Evolutionary conservation across 495 filamentous ascomycete species (phyloP), one percentile per base, ranked within the genome.

Genomic region (Amphirosellinia nigrospora): DNA sequence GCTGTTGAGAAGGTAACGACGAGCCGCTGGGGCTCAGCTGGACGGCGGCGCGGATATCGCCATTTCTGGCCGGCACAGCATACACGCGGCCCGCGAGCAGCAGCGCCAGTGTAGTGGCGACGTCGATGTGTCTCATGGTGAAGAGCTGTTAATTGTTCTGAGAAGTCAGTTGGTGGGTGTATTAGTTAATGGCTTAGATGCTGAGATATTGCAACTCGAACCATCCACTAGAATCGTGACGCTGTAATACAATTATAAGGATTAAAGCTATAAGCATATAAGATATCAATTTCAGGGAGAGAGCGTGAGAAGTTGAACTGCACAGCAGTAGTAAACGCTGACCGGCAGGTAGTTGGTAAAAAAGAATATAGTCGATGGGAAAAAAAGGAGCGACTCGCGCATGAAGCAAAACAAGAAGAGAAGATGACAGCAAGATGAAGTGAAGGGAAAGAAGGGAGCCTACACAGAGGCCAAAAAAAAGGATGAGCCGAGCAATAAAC

Each of bases 291-390:
- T n/a, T 34, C 1, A 30, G 32, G 45, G 64, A 73, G 71, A 69
- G 72, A 74, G 66, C 32, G 70, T 60, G 70, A 59, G 64, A 50
- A 46, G 15, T 10, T 39, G 26, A 60, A 75, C 75, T 73, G 73
- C 67, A 72, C 75, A 75, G 70, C 73, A 77, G 75, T 75, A 45
- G 10, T 58, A 30, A 53, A 59, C 65, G 64, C 73, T 73, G 75
- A 73, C 75, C 75, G 65, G 75, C 75, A 73, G 73, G 64, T 69
- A 45, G 19, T 58, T 23, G 36, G 7, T 1, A 23, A 4, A 64
- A 52, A 39, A 50, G 21, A 65, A 13, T 52, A 28, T 26, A 53
- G n/a, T 28, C 6, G 1, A n/a, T n/a, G n/a, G n/a, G 34, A 34
- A n/a, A 19, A 36, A 30, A 73, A 68, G 28, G 68, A 75, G 59